Evolutionary conservation across 2,329 filamentous ascomycete genomes (phyloP), one percentile per base, ranked within the genome.

Genomic region (Ceratocystis cubensis): DNA sequence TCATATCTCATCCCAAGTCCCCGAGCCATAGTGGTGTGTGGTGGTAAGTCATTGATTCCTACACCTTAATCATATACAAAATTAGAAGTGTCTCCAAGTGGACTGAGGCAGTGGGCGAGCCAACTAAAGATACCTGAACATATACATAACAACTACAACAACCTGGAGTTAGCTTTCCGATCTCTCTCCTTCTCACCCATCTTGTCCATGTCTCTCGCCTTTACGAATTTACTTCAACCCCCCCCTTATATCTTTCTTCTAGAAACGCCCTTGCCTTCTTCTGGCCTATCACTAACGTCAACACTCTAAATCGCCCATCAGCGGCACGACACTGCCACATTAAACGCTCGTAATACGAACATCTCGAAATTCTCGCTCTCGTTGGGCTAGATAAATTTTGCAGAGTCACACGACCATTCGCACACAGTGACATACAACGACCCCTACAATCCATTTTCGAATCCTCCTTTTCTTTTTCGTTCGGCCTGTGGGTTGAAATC

Each of bases 21-120:
- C 63, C 63, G 33, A 53, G 25, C 63, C 63, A 65, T 50, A 33
- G 63, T 65, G 63, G 63, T 65, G 63, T 65, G 63, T 56, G 59
- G 56, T 59, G 56, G 56, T 59, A 59, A 59, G 56, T 59, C 56
- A 13, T 37, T 15, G 25, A 33, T 59, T 30, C 30, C 28, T 33
- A 4, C 33, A 30, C 30, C 20, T 8, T 20, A 59, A 59, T 59
- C 20, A 30, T 33, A 37, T 13, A 59, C 56, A 4, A 59, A 17
- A 33, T 59, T 59, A 25, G 8, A 59, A 59, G 56, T 13, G 56
- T 59, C 56, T 59, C 56, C 56, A 59, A 59, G 56, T 59, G 56
- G 56, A 59, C 56, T 37, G 56, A 59, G 56, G 28, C 28, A 59
- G 56, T 59, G 56, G 56, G 28, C 56, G 56, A 37, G 28, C 56